Base-by-base conservation (phyloP, 345 rosid genomes). In the Punica granatum region DNA sequence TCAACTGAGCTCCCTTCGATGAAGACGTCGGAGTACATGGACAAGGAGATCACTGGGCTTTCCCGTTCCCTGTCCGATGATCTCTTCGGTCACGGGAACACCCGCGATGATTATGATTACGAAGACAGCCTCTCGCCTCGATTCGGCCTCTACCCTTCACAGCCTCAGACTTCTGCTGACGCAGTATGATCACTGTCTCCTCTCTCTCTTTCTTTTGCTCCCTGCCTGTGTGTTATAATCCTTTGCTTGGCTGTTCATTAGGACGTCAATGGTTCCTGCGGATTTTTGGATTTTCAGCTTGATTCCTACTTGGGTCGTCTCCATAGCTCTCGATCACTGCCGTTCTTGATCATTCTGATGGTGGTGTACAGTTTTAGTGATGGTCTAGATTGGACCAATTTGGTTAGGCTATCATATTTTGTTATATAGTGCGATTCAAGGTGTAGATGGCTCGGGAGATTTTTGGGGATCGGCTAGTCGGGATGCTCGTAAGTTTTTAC, bases 21-120 rank as follows among this genome's bases (percentile, higher is more conserved):
- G 79, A 73, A 73, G 69, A 70, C 83, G 8, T 68, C 80, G 60
- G 73, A 68, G 35, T 78, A 43, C 54, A 77, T 70, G 81, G 84
- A 76, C 26, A 79, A 81, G 76, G 75, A 60, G 60, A 59, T 74
- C 48, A 72, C 79, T 7, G 70, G 67, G 43, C 79, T 63, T 37
- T 62, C 81, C 65, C 64, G 72, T 65, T 66, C 75, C 46, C 70
- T 33, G 19, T 49, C 71, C 21, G 73, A 36, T 43, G 69, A 56
- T 64, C 75, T 78, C 80, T 68, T 70, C 14, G 73, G 64, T 72
- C 72, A 70, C 1, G 49, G 31, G 30, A 60, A 62, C 64, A 32
- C 30, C 31, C 31, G 16, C 33, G 77, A 79, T 1, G 76, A 71
- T 1, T 70, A 67, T 4, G 73, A 60, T 4, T 74, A 53, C 34